Base-by-base conservation (phyloP, 2,329 filamentous ascomycete species). In the Penicillium sp. region DNA sequence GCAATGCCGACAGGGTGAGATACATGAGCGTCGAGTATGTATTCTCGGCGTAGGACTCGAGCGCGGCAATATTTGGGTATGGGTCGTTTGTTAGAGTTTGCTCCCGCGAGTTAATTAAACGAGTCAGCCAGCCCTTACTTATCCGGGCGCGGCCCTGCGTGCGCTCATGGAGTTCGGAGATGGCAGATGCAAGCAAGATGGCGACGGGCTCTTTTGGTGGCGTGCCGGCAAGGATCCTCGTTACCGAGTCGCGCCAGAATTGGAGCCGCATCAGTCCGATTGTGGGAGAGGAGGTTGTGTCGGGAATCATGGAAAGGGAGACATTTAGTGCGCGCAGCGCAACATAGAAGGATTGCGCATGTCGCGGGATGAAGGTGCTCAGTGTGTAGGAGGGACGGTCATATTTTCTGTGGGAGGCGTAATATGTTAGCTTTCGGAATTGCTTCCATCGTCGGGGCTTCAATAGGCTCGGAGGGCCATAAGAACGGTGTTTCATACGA, bases 1-100 rank as follows among this genome's bases (percentile, higher is more conserved):
- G 86, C 49, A 96, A 72, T 6, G 85, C 77, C 17, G 88, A 88
- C 33, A 97, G 73, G 0, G 86, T 91, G 54, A 94, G 78, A 67
- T 98, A 98, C 70, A 95, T 81, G 39, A 97, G 75, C 0, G 88
- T 95, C 17, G 89, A 89, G 70, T 97, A 97, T 1, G 93, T 97
- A 60, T 89, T 89, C 69, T 98, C 93, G 1, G 88, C 88, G 64
- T 97, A 96, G 41, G 82, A 84, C 64, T 98, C 93, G 45, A 97
- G 72, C 1, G 82, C 78, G 2, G 80, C 77, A 40, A 97, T 68
- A 43, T 73, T 85, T 0, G 85, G 74, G 62, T 89, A 96, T 0
- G 91, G 88, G 21, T 85, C 80, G 65, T 95, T 93, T 35, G 84
- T 83, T 69, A 96, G 82, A 61, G 90, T 81, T 62, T 86, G 83